Conservation (phyloP, 768 basidiomycete genomes). For the Podaxis sp. region DNA sequence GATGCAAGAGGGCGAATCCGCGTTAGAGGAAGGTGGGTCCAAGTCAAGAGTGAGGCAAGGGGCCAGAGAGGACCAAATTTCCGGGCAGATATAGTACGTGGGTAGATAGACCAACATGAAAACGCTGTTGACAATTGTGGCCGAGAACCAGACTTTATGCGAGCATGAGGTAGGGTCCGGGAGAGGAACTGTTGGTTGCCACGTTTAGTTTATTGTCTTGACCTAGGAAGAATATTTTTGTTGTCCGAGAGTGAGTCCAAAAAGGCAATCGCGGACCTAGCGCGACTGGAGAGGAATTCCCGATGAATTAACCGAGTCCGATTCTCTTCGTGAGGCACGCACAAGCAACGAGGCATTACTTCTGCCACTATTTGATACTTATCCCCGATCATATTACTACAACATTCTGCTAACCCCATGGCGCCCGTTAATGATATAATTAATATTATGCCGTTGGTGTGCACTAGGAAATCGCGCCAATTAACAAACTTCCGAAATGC, state of each 20-base stretch:
- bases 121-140: constrained; percentile 10
- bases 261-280: constrained; percentile 5
- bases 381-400: neutral
- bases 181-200: constrained; percentile 12
- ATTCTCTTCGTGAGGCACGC: constrained; percentile 18
- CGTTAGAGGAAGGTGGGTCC: constrained; percentile 11
- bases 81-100: constrained; percentile 3
- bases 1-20: constrained; percentile 15
- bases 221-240: constrained; percentile 24
- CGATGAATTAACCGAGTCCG: neutral
- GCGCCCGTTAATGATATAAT: neutral
- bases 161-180: neutral
- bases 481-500: neutral
- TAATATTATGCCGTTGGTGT: neutral
- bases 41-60: constrained; percentile 6
- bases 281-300: neutral
- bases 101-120: constrained; percentile 1
- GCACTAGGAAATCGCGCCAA: neutral
- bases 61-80: constrained; percentile 1
- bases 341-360: constrained; percentile 28
- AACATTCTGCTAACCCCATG: neutral
- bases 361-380: neutral
- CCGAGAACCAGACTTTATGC: neutral
- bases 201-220: constrained; percentile 26
- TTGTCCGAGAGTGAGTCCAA: neutral